Conservation (phyloP, 2,329 filamentous ascomycete genomes). For the Fusarium lateritium region DNA sequence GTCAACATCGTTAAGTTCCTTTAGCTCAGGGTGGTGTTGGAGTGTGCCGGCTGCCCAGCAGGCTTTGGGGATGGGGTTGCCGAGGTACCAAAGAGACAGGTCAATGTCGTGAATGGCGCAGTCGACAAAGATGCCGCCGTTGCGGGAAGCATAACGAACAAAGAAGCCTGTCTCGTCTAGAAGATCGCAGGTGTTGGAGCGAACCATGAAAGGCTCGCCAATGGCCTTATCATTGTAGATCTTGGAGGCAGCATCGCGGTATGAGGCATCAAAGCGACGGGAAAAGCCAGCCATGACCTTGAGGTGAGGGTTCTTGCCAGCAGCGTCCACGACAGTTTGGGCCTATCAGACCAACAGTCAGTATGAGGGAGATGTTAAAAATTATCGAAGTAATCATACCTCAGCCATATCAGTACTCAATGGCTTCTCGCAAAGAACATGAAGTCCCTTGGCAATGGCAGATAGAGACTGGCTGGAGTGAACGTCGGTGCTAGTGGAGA, state of each 20-base stretch:
- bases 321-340: slow-evolving; percentile 71
- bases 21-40: slow-evolving; percentile 47
- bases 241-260: slow-evolving; percentile 70
- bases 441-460: slow-evolving; percentile 30
- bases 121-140: slow-evolving; percentile 79
- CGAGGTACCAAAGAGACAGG: slow-evolving; percentile 51
- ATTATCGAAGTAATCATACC: slow-evolving; percentile 54
- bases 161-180: slow-evolving; percentile 77
- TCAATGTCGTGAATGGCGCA: slow-evolving; percentile 78
- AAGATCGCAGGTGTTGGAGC: slow-evolving; percentile 77
- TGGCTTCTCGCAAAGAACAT: slow-evolving; percentile 43
- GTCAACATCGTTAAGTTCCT: slow-evolving; percentile 47
- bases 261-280: slow-evolving; percentile 72
- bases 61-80: slow-evolving; percentile 29
- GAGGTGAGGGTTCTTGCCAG: slow-evolving; percentile 67
- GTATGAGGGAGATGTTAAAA: accelerated
- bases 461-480: slow-evolving; percentile 33
- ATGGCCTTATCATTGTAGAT: slow-evolving; percentile 66
- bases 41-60: slow-evolving; percentile 33
- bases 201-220: slow-evolving; percentile 72
- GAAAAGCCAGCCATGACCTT: slow-evolving; percentile 70
- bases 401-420: slow-evolving; percentile 60
- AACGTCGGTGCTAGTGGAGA: slow-evolving; percentile 37
- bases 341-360: slow-evolving; percentile 56
- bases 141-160: slow-evolving; percentile 74